phyloP scores from a whole-genome alignment of 441 rosid species.

The Macaranga tanarius region DNA sequence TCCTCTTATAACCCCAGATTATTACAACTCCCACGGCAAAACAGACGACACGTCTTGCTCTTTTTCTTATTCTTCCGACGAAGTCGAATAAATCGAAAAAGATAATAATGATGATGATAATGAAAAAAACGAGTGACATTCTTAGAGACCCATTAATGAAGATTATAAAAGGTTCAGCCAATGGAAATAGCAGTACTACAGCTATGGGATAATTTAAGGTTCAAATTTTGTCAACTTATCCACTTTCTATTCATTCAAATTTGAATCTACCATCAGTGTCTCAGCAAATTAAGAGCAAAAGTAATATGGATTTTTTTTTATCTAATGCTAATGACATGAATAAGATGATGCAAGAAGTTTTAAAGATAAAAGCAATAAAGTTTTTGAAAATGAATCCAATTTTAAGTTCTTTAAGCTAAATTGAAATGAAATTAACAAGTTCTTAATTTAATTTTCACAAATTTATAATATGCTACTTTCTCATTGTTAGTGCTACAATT shows the following conservation, averaged over 20 bases:
- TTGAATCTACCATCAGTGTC: too few relatives aligned
- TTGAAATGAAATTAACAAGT: neutral
- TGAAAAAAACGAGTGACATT: slow-evolving; percentile 6
- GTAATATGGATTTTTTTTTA: too few relatives aligned
- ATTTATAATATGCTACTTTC: slow-evolving; percentile 87
- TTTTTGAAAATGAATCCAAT: neutral
- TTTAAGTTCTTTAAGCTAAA: neutral
- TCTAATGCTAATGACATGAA: slow-evolving; percentile 86
- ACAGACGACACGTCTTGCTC: slow-evolving; percentile 46
- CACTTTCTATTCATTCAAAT: too few relatives aligned
- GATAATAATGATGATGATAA: slow-evolving; percentile 37
- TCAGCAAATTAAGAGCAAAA: too few relatives aligned
- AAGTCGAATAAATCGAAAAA: slow-evolving; percentile 14
- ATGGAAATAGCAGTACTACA: too few relatives aligned
- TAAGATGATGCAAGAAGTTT: slow-evolving; percentile 95
- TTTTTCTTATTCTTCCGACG: slow-evolving; percentile 23
- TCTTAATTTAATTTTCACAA: too few relatives aligned
- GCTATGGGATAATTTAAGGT: slow-evolving; percentile 27
- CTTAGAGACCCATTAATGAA: slow-evolving; percentile 32
- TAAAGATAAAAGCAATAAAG: slow-evolving; percentile 52
- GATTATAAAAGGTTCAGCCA: slow-evolving; percentile 45
- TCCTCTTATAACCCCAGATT: slow-evolving; percentile 13
- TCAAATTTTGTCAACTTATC: too few relatives aligned
- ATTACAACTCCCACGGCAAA: slow-evolving; percentile 41
- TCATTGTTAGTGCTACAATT: slow-evolving; percentile 43